These are phyloP conservation scores for Rhizoclosmatium globosum DNA, from an alignment of 192 early-diverging fungal species.

Conservation along the genomic window DNA sequence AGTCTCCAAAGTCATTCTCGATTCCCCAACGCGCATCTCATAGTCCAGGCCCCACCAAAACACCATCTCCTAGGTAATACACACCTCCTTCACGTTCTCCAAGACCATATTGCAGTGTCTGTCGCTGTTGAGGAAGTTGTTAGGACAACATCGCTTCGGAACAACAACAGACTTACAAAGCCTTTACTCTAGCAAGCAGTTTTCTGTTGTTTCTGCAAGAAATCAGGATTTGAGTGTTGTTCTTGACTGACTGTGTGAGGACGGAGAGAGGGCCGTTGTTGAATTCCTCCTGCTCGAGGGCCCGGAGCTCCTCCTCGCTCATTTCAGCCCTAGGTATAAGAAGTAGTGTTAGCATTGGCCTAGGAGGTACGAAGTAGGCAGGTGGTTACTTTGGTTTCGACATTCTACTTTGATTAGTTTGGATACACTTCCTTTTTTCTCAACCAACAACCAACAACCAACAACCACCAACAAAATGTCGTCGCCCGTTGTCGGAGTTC, in stretches of 20 bases:
- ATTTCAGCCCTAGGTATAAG: slow-evolving; percentile 50
- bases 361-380: not conserved
- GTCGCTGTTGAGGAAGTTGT: slow-evolving; percentile 60
- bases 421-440: not conserved
- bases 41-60: too few relatives aligned
- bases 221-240: slow-evolving; percentile 96
- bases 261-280: slow-evolving; percentile 97
- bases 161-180: slow-evolving; percentile 66
- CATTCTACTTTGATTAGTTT: not conserved
- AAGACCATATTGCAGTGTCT: slow-evolving; percentile 99
- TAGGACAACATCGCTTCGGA: not conserved
- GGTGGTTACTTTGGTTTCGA: not conserved
- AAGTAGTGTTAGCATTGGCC: not conserved
- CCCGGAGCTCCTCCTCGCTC: slow-evolving; percentile 90
- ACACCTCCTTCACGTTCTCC: slow-evolving; percentile 96
- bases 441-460: not conserved
- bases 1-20: not conserved
- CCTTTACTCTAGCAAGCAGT: slow-evolving; percentile 96
- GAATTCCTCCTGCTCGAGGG: slow-evolving; percentile 94
- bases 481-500: slow-evolving; percentile 35
- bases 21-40: not conserved
- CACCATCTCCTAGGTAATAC: too few relatives aligned
- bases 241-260: slow-evolving; percentile 87
- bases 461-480: not conserved
- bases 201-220: slow-evolving; percentile 98